Evolutionary conservation across 2,329 filamentous ascomycete species (phyloP).

Genomic region (Neofusicoccum parvum): DNA sequence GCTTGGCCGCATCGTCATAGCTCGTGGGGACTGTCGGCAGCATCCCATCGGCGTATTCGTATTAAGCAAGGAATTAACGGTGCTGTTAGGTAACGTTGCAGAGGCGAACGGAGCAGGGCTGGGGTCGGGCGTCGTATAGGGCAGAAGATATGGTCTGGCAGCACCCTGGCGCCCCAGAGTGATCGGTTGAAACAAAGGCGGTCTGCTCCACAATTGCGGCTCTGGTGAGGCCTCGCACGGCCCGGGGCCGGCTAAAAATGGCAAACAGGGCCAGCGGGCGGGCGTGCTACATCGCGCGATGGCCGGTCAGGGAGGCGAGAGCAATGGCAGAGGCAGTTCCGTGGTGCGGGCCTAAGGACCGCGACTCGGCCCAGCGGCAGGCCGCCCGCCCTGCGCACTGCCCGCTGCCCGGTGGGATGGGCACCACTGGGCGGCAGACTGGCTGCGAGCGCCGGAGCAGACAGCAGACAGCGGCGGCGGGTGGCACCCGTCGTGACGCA

Average conservation of each 20-base stretch:
- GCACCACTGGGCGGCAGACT: neutral
- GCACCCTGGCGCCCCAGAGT: neutral
- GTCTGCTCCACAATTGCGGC: constrained; percentile 12
- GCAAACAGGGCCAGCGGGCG: neutral
- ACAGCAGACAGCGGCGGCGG: neutral
- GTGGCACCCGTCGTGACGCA: neutral
- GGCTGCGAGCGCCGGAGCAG: neutral
- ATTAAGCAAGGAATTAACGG: neutral
- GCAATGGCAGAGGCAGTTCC: neutral
- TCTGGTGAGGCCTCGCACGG: neutral
- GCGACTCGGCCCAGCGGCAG: neutral
- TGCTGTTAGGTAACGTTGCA: constrained; percentile 1
- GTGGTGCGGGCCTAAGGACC: constrained; percentile 9
- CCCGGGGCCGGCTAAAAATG: constrained; percentile 1
- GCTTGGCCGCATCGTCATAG: constrained; percentile 13
- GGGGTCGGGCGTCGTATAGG: neutral
- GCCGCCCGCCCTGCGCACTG: neutral
- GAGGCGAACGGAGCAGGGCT: neutral
- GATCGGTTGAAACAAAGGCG: neutral
- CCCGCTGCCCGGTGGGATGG: neutral
- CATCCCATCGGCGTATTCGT: neutral
- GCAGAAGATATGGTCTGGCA: neutral
- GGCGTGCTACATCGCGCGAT: neutral
- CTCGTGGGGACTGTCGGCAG: neutral
- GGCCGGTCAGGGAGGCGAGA: constrained; percentile 1